A percentile compares a stretch with the other conserved stretches of the same genome.
Evolutionary conservation across 164 flowering plant species (phyloP).

Genomic region (Vitis riparia): DNA sequence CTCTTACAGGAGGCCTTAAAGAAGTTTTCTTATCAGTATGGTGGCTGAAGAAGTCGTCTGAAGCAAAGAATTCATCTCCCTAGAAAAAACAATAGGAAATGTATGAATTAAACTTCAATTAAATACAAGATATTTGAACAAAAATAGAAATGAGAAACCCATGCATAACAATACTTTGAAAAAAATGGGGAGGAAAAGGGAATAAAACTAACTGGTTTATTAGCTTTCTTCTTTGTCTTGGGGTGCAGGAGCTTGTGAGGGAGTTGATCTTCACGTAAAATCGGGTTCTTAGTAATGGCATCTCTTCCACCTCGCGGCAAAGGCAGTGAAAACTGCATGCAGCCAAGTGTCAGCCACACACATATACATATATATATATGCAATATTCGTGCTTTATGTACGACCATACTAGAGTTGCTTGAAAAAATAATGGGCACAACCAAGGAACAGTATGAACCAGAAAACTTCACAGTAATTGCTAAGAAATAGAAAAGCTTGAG

Average conservation of each 20-base stretch:
- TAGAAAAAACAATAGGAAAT: conserved; percentile 2
- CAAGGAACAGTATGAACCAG: too few species aligned
- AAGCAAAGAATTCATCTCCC: conserved; percentile 54
- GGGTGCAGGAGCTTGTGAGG: conserved; percentile 80
- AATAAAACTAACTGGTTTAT: conserved; percentile 46
- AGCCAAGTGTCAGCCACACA: conserved; percentile 5
- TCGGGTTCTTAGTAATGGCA: conserved; percentile 75
- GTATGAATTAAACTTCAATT: neutral
- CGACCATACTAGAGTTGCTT: too few species aligned
- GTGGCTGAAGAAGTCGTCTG: conserved; percentile 51
- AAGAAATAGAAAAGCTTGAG: too few species aligned
- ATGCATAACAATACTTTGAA: neutral
- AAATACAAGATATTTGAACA: neutral
- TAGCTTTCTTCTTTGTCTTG: conserved; percentile 69
- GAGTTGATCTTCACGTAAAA: conserved; percentile 95
- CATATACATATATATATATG: neutral
- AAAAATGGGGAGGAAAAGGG: neutral
- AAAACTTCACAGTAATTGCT: too few species aligned
- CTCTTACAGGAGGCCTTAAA: conserved; percentile 70
- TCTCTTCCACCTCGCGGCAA: conserved; percentile 95
- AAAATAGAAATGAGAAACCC: neutral
- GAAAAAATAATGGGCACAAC: too few species aligned
- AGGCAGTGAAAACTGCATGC: conserved; percentile 83
- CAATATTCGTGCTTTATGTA: too few species aligned
- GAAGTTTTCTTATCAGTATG: conserved; percentile 58